A percentile compares a stretch with the other conserved stretches of the same genome.
These are phyloP conservation scores for Fusarium heterosporum DNA, from an alignment of 2,329 filamentous ascomycete genomes.

Conservation along the genomic window DNA sequence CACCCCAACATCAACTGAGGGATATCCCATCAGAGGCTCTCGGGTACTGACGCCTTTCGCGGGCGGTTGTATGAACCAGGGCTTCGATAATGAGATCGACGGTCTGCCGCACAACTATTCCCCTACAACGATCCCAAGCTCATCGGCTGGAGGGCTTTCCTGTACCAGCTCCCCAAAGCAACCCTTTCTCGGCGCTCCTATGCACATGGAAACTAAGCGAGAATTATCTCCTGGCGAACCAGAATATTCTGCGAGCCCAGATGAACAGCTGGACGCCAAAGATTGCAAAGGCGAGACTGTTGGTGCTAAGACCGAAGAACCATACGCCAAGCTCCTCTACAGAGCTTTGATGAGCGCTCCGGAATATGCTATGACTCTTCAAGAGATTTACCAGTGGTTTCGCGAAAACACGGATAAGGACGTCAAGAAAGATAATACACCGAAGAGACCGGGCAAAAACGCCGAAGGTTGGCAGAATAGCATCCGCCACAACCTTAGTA, in stretches of 20 bases:
- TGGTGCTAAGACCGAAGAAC: slow-evolving; percentile 61
- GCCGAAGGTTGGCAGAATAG: slow-evolving; percentile 91
- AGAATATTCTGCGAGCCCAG: slow-evolving; percentile 18
- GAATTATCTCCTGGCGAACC: slow-evolving; percentile 11
- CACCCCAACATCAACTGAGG: slow-evolving; percentile 45
- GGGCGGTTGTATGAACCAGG: slow-evolving; percentile 25
- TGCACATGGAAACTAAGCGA: slow-evolving; percentile 29
- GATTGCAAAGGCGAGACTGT: slow-evolving; percentile 11
- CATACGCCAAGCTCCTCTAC: slow-evolving; percentile 87
- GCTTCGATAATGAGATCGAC: slow-evolving; percentile 37
- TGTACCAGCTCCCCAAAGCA: slow-evolving; percentile 39
- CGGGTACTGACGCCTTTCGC: slow-evolving; percentile 39
- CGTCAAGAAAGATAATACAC: slow-evolving; percentile 66
- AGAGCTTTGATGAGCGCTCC: slow-evolving; percentile 76
- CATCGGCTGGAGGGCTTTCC: slow-evolving; percentile 34
- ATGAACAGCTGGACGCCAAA: slow-evolving; percentile 21
- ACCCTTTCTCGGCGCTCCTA: slow-evolving; percentile 25
- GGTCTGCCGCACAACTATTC: slow-evolving; percentile 29
- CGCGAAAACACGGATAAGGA: slow-evolving; percentile 83
- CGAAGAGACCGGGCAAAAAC: slow-evolving; percentile 34
- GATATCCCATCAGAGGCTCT: slow-evolving; percentile 30
- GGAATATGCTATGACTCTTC: slow-evolving; percentile 77
- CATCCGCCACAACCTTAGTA: slow-evolving; percentile 93
- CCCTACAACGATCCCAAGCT: slow-evolving; percentile 20
- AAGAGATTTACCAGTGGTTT: slow-evolving; percentile 94